These are phyloP conservation scores for Quercus bicolor DNA, from an alignment of 306 rosid genomes.

Conservation along the genomic window DNA sequence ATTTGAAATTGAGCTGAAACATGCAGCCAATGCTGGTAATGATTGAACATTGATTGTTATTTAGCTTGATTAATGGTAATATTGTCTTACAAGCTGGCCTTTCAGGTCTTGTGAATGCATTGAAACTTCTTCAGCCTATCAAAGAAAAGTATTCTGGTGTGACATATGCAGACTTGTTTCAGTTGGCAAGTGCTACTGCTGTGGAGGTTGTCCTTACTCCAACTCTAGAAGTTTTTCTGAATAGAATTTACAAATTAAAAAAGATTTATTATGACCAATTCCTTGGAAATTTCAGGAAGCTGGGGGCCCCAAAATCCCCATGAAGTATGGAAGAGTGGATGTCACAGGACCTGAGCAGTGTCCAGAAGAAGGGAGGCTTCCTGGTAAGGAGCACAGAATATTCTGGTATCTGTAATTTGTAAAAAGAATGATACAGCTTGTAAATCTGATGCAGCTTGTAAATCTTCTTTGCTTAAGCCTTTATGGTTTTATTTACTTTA, in stretches of 20 bases:
- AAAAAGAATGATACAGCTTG: neutral
- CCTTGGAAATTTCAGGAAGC: constrained; percentile 61
- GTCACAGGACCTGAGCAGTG: constrained; percentile 69
- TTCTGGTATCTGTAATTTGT: too few relatives aligned
- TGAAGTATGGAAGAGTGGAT: constrained; percentile 94
- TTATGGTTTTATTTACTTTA: neutral
- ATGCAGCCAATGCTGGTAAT: constrained; percentile 94
- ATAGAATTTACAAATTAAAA: neutral
- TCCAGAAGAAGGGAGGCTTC: constrained; percentile 99
- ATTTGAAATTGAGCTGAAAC: constrained; percentile 83
- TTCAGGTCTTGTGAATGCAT: constrained; percentile 86
- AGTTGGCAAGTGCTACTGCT: constrained; percentile 93
- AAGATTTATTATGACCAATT: constrained; percentile 11
- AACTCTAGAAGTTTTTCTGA: constrained; percentile 10
- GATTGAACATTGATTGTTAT: constrained; percentile 9
- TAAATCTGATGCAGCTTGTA: neutral
- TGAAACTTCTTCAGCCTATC: constrained; percentile 93
- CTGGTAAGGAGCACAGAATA: constrained; percentile 43
- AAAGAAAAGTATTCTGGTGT: constrained; percentile 84
- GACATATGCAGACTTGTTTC: constrained; percentile 96
- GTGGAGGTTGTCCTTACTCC: constrained; percentile 58
- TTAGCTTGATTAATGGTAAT: constrained; percentile 4
- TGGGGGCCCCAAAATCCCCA: constrained; percentile 95
- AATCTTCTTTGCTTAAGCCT: neutral
- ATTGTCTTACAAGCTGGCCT: constrained; percentile 26